Conservation (phyloP, 2,329 filamentous ascomycete species). For the Alternaria hordeiaustralica region DNA sequence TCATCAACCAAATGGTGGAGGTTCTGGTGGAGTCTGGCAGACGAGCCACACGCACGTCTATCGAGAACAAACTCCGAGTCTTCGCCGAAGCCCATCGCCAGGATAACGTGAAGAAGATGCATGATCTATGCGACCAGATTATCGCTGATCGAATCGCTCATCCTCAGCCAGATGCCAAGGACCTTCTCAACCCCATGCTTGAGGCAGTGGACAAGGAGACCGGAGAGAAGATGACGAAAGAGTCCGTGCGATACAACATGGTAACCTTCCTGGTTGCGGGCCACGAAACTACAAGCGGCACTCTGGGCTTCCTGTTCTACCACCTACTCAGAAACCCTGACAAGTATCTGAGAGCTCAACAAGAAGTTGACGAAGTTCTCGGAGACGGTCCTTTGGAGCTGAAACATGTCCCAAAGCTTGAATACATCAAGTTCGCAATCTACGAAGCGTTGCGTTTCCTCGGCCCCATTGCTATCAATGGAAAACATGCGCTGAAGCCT, state of each 20-base stretch:
- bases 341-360: constrained; percentile 8
- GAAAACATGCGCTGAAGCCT: constrained; percentile 4
- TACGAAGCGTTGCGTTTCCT: constrained; percentile 11
- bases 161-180: constrained; percentile 5
- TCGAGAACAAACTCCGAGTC: constrained; percentile 11
- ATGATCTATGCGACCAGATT: constrained; percentile 11
- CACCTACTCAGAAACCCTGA: constrained; percentile 9
- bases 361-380: constrained; percentile 11
- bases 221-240: constrained; percentile 13
- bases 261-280: constrained; percentile 12
- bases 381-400: constrained; percentile 4
- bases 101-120: constrained; percentile 13
- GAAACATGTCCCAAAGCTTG: constrained; percentile 1
- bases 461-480: constrained; percentile 5
- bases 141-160: constrained; percentile 9
- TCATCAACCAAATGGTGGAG: constrained; percentile 10
- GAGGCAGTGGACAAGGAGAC: constrained; percentile 9
- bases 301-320: constrained; percentile 8
- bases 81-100: constrained; percentile 10
- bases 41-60: not conserved
- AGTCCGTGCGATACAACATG: constrained; percentile 11
- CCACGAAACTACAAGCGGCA: constrained; percentile 12
- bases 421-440: constrained; percentile 9
- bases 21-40: constrained; percentile 10
- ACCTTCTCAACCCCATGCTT: constrained; percentile 12